Evolutionary conservation across 1,284 basidiomycete genomes (phyloP).

Genomic region (Austroboletus sp.): DNA sequence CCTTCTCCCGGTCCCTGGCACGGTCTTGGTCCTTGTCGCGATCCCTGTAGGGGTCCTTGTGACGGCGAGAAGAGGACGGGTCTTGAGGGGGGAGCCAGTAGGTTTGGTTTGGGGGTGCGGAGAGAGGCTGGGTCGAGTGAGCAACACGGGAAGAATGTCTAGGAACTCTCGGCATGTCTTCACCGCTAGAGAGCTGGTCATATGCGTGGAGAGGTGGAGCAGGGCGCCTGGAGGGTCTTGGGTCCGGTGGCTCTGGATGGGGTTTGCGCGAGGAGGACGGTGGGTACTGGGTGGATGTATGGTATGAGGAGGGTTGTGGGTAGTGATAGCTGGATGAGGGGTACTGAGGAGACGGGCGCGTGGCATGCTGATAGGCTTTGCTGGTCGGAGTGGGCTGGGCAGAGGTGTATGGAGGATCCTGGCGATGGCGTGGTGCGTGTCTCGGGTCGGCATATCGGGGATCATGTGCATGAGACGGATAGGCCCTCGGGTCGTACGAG

Average conservation of each 20-base stretch:
- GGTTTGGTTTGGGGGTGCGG: conserved; percentile 17
- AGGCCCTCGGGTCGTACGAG: conserved; percentile 21
- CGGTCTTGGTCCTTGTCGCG: conserved; percentile 18
- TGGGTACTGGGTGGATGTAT: conserved; percentile 20
- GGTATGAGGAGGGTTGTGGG: conserved; percentile 27
- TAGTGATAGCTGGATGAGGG: conserved; percentile 22
- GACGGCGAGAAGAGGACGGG: conserved; percentile 14
- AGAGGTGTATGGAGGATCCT: conserved; percentile 20
- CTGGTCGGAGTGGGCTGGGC: conserved; percentile 21
- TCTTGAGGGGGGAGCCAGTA: conserved; percentile 27
- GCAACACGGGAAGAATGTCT: conserved; percentile 23
- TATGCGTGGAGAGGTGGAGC: conserved; percentile 16
- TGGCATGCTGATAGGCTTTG: conserved; percentile 30
- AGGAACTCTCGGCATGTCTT: conserved; percentile 21
- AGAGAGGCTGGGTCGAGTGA: conserved; percentile 19
- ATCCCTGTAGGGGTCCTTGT: conserved; percentile 22
- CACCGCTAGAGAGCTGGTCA: conserved; percentile 21
- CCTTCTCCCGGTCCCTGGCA: conserved; percentile 12
- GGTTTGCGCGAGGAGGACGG: conserved; percentile 26
- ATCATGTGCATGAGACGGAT: conserved; percentile 16
- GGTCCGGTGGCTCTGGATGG: conserved; percentile 26
- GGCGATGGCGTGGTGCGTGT: conserved; percentile 23
- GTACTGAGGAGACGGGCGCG: conserved; percentile 25
- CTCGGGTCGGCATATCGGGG: conserved; percentile 23
- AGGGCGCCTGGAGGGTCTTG: conserved; percentile 17